phyloP scores from a whole-genome alignment of 495 filamentous ascomycete genomes.

The Lophiostoma macrostomum region DNA sequence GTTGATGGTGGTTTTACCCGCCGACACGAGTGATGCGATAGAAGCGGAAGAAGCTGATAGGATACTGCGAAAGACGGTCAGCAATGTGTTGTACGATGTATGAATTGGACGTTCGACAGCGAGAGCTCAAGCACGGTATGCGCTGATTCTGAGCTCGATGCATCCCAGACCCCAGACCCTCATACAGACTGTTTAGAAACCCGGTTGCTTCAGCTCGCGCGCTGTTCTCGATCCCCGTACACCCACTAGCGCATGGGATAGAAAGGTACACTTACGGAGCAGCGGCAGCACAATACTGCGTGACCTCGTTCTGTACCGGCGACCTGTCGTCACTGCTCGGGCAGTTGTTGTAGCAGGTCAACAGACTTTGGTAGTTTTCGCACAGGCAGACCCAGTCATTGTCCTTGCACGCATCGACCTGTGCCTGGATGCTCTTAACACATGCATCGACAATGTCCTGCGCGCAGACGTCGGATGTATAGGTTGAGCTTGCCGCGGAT shows the following conservation, averaged over 20 bases:
- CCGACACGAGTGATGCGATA: constrained; percentile 12
- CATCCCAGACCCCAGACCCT: too few species aligned
- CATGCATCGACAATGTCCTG: constrained; percentile 39
- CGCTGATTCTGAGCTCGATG: too few species aligned
- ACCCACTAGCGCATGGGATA: too few species aligned
- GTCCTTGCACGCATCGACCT: constrained; percentile 32
- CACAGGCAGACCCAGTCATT: constrained; percentile 43
- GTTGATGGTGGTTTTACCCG: constrained; percentile 7
- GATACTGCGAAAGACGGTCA: too few species aligned
- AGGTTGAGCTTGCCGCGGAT: constrained; percentile 11
- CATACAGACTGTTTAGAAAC: constrained; percentile 8
- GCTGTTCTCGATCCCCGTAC: neutral
- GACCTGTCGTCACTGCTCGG: constrained; percentile 12
- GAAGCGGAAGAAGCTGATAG: constrained; percentile 15
- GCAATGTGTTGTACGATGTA: too few species aligned
- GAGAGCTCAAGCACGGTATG: too few species aligned
- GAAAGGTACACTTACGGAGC: constrained; percentile 31
- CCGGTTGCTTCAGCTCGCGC: neutral
- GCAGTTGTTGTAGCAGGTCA: constrained; percentile 43
- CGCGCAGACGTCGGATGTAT: neutral
- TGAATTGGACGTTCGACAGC: too few species aligned
- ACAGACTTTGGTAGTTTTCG: constrained; percentile 31
- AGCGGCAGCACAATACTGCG: constrained; percentile 37
- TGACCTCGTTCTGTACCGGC: constrained; percentile 29
- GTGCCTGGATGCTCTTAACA: constrained; percentile 16